Conservation (phyloP, 2,329 filamentous ascomycete species). For the Beauveria bassiana region DNA sequence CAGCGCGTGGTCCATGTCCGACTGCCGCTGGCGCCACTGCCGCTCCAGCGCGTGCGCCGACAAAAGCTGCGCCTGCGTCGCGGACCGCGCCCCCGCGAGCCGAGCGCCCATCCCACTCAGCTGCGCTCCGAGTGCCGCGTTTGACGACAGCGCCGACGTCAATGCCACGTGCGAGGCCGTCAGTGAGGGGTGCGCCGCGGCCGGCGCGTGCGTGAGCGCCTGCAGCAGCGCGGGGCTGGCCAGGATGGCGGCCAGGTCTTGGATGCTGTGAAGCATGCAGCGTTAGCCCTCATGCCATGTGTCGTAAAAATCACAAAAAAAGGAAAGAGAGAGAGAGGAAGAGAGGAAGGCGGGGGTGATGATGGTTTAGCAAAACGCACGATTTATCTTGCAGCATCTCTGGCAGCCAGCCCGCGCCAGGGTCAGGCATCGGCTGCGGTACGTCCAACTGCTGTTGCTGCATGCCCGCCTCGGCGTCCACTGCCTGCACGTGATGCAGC, state of each 20-base stretch:
- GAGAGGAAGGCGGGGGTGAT: neutral
- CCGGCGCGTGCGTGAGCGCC: conserved; percentile 61
- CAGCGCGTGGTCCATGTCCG: conserved; percentile 79
- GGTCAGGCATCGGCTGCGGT: conserved; percentile 42
- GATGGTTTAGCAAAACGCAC: conserved; percentile 38
- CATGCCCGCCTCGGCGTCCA: conserved; percentile 17
- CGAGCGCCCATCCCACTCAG: conserved; percentile 52
- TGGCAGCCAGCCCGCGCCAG: conserved; percentile 71
- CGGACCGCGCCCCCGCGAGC: conserved; percentile 53
- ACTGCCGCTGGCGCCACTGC: conserved; percentile 84
- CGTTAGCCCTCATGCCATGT: neutral
- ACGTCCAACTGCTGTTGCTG: conserved; percentile 16
- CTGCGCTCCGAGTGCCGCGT: conserved; percentile 60
- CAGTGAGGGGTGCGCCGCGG: conserved; percentile 65
- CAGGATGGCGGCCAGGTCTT: conserved; percentile 67
- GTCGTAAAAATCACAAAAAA: too few species aligned
- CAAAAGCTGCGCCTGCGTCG: conserved; percentile 73
- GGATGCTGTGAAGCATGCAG: conserved; percentile 46
- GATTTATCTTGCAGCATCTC: conserved; percentile 71
- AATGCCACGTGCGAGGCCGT: conserved; percentile 57
- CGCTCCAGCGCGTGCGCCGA: conserved; percentile 80
- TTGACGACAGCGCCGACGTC: conserved; percentile 57
- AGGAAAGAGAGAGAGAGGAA: too few species aligned
- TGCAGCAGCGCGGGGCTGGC: conserved; percentile 58
- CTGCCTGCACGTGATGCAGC: conserved; percentile 14